Conservation (phyloP, 108 stramenopile species). For the Cyclotella kingstonii region DNA sequence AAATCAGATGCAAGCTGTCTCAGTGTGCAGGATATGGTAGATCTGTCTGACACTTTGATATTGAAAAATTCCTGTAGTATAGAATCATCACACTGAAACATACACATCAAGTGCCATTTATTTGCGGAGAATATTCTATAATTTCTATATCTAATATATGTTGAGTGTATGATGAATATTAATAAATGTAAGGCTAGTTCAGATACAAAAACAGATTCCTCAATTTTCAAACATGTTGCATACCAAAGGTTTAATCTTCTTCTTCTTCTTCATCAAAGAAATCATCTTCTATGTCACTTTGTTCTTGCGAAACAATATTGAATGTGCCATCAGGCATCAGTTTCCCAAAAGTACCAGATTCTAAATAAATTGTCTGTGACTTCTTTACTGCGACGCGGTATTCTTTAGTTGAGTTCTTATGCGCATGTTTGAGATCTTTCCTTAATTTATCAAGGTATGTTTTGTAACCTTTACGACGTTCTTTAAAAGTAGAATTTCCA, state of each 20-base stretch:
- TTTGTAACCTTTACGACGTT: constrained; percentile 24
- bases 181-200: too few relatives aligned
- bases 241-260: background rate
- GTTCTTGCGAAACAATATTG: background rate
- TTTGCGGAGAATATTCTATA: too few relatives aligned
- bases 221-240: too few relatives aligned
- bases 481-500: background rate
- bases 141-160: too few relatives aligned
- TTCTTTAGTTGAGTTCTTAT: constrained; percentile 9
- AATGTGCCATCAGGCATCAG: constrained; percentile 7
- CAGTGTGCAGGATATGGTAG: too few relatives aligned
- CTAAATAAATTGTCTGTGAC: background rate
- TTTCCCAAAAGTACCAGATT: constrained; percentile 1
- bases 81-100: too few relatives aligned
- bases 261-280: constrained; percentile 2
- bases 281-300: constrained; percentile 1
- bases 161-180: too few relatives aligned
- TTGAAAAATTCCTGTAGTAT: too few relatives aligned
- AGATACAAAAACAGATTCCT: too few relatives aligned
- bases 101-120: too few relatives aligned
- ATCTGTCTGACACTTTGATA: too few relatives aligned
- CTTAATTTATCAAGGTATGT: constrained; percentile 24
- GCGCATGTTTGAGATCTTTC: constrained; percentile 11
- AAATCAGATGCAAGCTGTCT: too few relatives aligned
- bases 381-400: background rate